Conservation (phyloP, 2,329 filamentous ascomycete genomes). For the Microdochium trichocladiopsis region DNA sequence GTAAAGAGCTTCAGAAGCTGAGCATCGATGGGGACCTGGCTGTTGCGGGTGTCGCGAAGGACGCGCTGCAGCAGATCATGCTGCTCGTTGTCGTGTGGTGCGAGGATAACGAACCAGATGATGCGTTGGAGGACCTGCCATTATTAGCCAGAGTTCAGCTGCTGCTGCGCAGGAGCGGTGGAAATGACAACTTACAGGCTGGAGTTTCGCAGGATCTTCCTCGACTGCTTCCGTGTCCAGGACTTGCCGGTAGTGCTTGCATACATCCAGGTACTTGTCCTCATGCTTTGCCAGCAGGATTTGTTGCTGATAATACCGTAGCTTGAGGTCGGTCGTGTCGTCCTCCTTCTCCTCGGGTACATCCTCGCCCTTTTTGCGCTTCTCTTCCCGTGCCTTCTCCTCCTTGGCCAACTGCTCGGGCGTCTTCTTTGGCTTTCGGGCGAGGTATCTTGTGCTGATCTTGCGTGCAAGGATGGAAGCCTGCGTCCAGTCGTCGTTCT, state of each 20-base stretch:
- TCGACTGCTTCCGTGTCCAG: constrained; percentile 94
- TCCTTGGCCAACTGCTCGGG: constrained; percentile 86
- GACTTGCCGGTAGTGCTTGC: constrained; percentile 97
- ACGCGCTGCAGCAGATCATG: constrained; percentile 94
- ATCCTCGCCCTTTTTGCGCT: constrained; percentile 71
- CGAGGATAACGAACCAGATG: constrained; percentile 95
- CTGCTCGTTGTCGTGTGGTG: constrained; percentile 97
- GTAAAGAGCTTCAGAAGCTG: constrained; percentile 92
- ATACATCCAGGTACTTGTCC: constrained; percentile 92
- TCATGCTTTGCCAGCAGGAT: constrained; percentile 95
- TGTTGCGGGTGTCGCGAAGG: constrained; percentile 74
- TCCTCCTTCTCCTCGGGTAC: constrained; percentile 73
- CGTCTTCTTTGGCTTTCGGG: constrained; percentile 85
- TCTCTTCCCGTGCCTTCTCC: constrained; percentile 80
- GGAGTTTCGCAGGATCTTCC: constrained; percentile 78
- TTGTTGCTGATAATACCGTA: constrained; percentile 95
- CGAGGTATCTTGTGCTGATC: constrained; percentile 90
- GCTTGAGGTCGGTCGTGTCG: constrained; percentile 92
- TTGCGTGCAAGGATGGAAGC: constrained; percentile 90
- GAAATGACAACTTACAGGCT: constrained; percentile 55
- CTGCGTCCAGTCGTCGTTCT: constrained; percentile 93
- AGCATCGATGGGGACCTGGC: constrained; percentile 70
- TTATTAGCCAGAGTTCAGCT: constrained; percentile 7
- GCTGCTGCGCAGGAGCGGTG: neutral
- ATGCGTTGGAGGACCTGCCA: constrained; percentile 82